Conservation (phyloP, 2,329 filamentous ascomycete genomes). For the Aspergillus persii region DNA sequence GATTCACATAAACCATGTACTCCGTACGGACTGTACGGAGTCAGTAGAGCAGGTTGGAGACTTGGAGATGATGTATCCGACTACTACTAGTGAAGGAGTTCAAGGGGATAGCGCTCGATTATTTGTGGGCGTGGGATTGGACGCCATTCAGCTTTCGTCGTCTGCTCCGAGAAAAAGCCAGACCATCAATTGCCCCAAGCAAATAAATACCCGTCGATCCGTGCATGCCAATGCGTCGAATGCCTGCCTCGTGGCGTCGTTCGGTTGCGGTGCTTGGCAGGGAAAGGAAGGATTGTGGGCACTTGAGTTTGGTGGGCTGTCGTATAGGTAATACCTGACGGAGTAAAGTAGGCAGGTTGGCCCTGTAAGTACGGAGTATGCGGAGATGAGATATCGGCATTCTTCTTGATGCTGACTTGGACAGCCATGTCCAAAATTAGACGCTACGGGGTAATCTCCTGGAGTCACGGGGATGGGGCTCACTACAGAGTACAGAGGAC, state of each 20-base stretch:
- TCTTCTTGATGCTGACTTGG: too few species aligned
- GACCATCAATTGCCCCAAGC: background rate
- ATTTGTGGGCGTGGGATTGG: background rate
- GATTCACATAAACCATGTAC: background rate
- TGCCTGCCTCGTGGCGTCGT: slow-evolving; percentile 18
- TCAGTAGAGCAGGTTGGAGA: too few species aligned
- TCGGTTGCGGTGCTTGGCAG: slow-evolving; percentile 11
- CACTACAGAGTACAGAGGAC: background rate
- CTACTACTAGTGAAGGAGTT: background rate
- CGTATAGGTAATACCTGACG: too few species aligned
- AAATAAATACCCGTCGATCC: slow-evolving; percentile 16
- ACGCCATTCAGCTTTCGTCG: background rate
- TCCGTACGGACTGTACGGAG: too few species aligned
- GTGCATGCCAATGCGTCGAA: slow-evolving; percentile 16
- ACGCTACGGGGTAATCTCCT: background rate
- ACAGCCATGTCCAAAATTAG: background rate
- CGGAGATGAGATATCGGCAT: too few species aligned
- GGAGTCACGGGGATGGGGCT: background rate
- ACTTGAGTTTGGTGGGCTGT: background rate
- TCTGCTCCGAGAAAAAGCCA: background rate
- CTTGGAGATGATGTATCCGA: background rate
- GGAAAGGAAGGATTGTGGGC: slow-evolving; percentile 5
- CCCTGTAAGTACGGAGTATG: background rate
- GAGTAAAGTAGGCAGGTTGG: too few species aligned
- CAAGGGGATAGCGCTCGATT: background rate